Evolutionary conservation across 2,329 filamentous ascomycete genomes (phyloP).

Genomic region (Daldinia eschscholtzii): DNA sequence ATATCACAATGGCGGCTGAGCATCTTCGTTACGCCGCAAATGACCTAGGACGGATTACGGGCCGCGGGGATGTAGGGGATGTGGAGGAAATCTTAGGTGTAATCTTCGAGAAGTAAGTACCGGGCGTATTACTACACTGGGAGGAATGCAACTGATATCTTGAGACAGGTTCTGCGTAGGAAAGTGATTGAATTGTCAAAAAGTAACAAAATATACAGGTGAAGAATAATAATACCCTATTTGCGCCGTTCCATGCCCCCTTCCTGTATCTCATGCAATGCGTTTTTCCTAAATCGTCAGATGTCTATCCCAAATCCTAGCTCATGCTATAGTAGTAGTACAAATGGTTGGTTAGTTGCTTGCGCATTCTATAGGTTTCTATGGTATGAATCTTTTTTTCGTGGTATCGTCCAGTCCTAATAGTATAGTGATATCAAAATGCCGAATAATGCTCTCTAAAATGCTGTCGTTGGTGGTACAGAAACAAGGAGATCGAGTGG

Average conservation of each 20-base stretch:
- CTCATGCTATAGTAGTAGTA: slow-evolving; percentile 36
- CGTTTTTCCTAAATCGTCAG: slow-evolving; percentile 31
- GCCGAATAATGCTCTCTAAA: slow-evolving; percentile 29
- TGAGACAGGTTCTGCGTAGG: slow-evolving; percentile 67
- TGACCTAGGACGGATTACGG: slow-evolving; percentile 87
- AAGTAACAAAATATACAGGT: slow-evolving; percentile 6
- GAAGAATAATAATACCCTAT: slow-evolving; percentile 20
- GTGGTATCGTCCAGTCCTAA: slow-evolving; percentile 45
- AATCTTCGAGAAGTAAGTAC: slow-evolving; percentile 92
- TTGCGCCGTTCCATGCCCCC: slow-evolving; percentile 13
- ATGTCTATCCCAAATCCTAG: slow-evolving; percentile 39
- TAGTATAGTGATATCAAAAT: slow-evolving; percentile 46
- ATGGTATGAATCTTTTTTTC: slow-evolving; percentile 36
- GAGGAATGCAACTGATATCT: slow-evolving; percentile 28
- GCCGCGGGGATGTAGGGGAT: slow-evolving; percentile 85
- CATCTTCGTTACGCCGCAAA: slow-evolving; percentile 84
- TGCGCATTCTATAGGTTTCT: slow-evolving; percentile 38
- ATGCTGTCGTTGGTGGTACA: slow-evolving; percentile 39
- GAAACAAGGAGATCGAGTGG: slow-evolving; percentile 40
- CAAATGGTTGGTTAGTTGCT: slow-evolving; percentile 31
- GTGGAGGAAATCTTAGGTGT: slow-evolving; percentile 96
- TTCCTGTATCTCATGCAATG: slow-evolving; percentile 13
- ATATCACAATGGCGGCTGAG: slow-evolving; percentile 92
- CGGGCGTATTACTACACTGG: slow-evolving; percentile 21
- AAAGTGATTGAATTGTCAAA: slow-evolving; percentile 56